Conservation (phyloP, 1,139 yeast species). For the Yamadazyma dendronema region DNA sequence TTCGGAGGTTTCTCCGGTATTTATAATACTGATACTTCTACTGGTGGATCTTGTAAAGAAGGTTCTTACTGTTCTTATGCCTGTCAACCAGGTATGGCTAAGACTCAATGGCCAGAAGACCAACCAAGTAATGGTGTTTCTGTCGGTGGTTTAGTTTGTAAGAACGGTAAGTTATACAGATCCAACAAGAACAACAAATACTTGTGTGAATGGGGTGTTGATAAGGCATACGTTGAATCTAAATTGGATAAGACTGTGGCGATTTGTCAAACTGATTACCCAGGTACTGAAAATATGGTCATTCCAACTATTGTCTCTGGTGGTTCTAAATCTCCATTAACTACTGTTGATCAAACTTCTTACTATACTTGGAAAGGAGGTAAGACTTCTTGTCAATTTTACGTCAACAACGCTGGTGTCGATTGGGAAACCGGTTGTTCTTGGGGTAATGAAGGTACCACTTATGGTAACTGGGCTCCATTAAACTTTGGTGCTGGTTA, state of each 20-base stretch:
- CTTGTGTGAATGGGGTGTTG: conserved; percentile 77
- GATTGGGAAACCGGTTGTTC: conserved; percentile 70
- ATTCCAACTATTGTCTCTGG: conserved; percentile 70
- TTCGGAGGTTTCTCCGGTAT: conserved; percentile 76
- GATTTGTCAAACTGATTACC: conserved; percentile 83
- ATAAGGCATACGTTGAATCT: conserved; percentile 59
- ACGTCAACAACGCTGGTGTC: conserved; percentile 81
- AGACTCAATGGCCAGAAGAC: conserved; percentile 78
- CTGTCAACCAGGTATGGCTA: conserved; percentile 88
- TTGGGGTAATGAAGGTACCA: conserved; percentile 68
- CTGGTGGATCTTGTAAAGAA: conserved; percentile 67
- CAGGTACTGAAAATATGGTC: conserved; percentile 87
- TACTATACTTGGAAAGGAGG: conserved; percentile 69
- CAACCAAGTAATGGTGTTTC: conserved; percentile 78
- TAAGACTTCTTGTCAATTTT: conserved; percentile 72
- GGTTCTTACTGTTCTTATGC: conserved; percentile 84
- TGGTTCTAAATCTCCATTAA: conserved; percentile 55
- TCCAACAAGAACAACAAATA: conserved; percentile 55
- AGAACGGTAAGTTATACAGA: conserved; percentile 67
- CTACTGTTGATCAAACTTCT: conserved; percentile 61
- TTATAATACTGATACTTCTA: conserved; percentile 60
- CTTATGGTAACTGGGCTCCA: conserved; percentile 85
- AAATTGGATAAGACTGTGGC: conserved; percentile 60
- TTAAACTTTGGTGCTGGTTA: conserved; percentile 76
- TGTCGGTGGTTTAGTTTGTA: conserved; percentile 75